phyloP scores from a whole-genome alignment of 2,329 filamentous ascomycete genomes.

The Akanthomyces lecanii region DNA sequence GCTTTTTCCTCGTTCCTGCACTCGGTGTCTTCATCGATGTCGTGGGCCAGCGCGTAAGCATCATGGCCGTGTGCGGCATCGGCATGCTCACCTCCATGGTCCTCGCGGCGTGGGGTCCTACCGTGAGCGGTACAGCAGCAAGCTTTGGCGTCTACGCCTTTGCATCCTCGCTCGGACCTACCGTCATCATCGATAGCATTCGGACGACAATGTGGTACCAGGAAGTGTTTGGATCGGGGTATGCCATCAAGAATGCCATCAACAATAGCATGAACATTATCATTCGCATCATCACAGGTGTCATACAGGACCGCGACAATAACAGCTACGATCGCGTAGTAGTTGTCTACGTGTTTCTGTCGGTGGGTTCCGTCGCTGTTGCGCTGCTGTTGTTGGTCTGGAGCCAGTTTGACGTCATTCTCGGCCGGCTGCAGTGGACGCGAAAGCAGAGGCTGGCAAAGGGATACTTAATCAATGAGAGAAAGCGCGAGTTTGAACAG shows the following conservation, averaged over 20 bases:
- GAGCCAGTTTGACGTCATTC: constrained; percentile 36
- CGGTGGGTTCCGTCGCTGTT: constrained; percentile 45
- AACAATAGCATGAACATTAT: constrained; percentile 63
- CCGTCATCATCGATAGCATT: constrained; percentile 56
- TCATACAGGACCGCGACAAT: constrained; percentile 54
- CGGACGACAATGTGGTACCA: constrained; percentile 57
- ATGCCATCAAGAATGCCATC: constrained; percentile 56
- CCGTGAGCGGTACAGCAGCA: constrained; percentile 49
- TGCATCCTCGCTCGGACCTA: constrained; percentile 51
- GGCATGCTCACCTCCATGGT: constrained; percentile 51
- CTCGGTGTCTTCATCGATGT: constrained; percentile 55
- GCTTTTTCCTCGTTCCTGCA: constrained; percentile 55
- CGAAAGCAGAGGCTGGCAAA: constrained; percentile 46
- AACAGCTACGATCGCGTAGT: constrained; percentile 53
- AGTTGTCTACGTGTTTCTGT: constrained; percentile 52
- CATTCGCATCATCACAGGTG: constrained; percentile 52
- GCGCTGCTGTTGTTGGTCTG: constrained; percentile 36
- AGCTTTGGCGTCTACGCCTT: constrained; percentile 58
- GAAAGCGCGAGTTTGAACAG: constrained; percentile 38
- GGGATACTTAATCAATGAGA: constrained; percentile 40
- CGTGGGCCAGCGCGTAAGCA: constrained; percentile 49
- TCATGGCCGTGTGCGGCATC: constrained; percentile 48
- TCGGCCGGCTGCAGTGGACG: constrained; percentile 54
- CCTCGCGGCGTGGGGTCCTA: constrained; percentile 48
- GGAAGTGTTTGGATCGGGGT: constrained; percentile 56